These are phyloP conservation scores for Populus hybrid DNA, from an alignment of 441 rosid genomes.

Conservation along the genomic window DNA sequence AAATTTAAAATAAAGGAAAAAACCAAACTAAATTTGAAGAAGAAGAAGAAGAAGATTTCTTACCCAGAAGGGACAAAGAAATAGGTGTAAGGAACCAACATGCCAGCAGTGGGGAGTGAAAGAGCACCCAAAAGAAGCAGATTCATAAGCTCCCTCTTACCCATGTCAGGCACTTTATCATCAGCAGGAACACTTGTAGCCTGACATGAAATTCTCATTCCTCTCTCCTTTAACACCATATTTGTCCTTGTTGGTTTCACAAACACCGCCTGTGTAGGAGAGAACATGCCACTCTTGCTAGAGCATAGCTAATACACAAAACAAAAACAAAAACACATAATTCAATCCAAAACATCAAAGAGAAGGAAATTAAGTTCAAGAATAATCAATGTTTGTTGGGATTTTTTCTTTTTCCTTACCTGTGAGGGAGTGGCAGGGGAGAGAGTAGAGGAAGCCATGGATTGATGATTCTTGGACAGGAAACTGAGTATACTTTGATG, in stretches of 20 bases:
- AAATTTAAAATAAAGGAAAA: background rate
- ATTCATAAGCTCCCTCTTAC: constrained; percentile 76
- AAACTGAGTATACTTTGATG: background rate
- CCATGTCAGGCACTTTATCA: constrained; percentile 88
- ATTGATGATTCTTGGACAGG: constrained; percentile 6
- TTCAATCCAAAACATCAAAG: background rate
- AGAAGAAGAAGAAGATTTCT: background rate
- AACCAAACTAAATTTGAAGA: background rate
- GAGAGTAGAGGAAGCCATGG: constrained; percentile 69
- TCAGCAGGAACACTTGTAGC: constrained; percentile 68
- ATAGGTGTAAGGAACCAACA: constrained; percentile 71
- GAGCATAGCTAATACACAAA: constrained; percentile 52
- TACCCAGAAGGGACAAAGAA: constrained; percentile 88
- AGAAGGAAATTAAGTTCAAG: background rate
- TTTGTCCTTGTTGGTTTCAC: constrained; percentile 47
- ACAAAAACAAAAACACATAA: background rate
- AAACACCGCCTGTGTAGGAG: constrained; percentile 43
- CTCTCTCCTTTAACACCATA: constrained; percentile 41
- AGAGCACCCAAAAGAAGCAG: constrained; percentile 74
- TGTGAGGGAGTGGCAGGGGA: constrained; percentile 62
- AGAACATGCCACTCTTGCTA: constrained; percentile 51
- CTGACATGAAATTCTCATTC: constrained; percentile 60
- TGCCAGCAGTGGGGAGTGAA: constrained; percentile 73
- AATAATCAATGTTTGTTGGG: background rate
- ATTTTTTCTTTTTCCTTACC: constrained; percentile 31